Evolutionary conservation across 1,284 basidiomycete genomes (phyloP), one percentile per base, ranked within the genome.

Genomic region (Leccinum pachyderme): DNA sequence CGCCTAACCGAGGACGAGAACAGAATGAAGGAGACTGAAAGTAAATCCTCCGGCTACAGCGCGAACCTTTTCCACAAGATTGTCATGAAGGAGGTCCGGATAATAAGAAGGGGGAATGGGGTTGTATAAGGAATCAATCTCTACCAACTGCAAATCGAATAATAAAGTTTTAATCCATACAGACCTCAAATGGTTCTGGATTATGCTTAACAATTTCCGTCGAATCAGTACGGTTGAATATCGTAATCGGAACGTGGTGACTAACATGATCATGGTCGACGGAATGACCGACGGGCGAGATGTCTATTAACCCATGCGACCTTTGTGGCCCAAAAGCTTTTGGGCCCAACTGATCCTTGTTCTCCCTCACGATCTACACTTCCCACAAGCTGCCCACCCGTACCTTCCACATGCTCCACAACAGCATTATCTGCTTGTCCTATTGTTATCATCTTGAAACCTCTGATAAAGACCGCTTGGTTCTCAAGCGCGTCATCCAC

Each of bases 301-400:
- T 1, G n/a, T 9, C 0, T 18, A 2, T 8, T 1, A 8, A 39
- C 9, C 37, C 5, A 12, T 39, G 37, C 3, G 0, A 18, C 0
- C n/a, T n/a, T 39, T 18, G 37, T 18, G 5, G 37, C 37, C 37
- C 8, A 2, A 18, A 9, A n/a, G 5, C 35, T 5, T 37, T 37
- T 18, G 18, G 18, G n/a, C 5, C 18, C 18, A 18, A 18, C 18
- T 18, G 18, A 18, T 18, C 18, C 18, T 18, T 18, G 35, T 35
- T 8, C 33, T n/a, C 33, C 5, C 35, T 2, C 35, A 9, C 2
- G 8, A n/a, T 39, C 37, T 22, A 22, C 37, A 39, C 18, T 22
- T 18, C 37, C 37, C 37, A 3, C 0, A 7, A 18, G 37, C 37
- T 39, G 37, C 4, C 6, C 18, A 39, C 37, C 37, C 4, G 11